A percentile compares a stretch with the other conserved stretches of the same genome.
These are phyloP conservation scores for Serendipita sp. DNA, from an alignment of 768 basidiomycete genomes.

Conservation along the genomic window DNA sequence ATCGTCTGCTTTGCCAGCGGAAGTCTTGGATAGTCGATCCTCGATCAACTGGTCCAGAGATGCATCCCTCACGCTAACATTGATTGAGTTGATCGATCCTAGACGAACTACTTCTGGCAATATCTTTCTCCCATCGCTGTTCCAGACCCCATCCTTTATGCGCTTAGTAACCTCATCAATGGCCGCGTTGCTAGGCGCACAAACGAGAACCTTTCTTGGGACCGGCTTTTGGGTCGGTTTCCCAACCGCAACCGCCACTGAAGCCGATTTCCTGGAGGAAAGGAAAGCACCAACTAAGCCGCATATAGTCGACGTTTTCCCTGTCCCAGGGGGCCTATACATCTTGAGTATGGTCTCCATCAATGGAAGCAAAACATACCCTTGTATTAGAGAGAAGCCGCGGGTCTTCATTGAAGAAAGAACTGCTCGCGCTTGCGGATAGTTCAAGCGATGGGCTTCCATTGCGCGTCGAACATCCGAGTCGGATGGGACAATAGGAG, in stretches of 20 bases:
- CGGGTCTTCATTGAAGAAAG: conserved; percentile 48
- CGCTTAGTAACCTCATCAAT: conserved; percentile 91
- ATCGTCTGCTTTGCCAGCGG: conserved; percentile 27
- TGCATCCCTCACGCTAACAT: conserved; percentile 66
- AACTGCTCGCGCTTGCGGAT: conserved; percentile 88
- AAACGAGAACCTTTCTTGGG: conserved; percentile 67
- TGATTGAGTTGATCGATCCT: conserved; percentile 61
- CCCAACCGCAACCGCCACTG: conserved; percentile 37
- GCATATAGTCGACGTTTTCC: conserved; percentile 96
- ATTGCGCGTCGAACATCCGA: conserved; percentile 50
- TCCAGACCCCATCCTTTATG: conserved; percentile 61
- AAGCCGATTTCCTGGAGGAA: conserved; percentile 35
- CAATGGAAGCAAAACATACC: conserved; percentile 33
- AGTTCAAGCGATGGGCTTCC: conserved; percentile 60
- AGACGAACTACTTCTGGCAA: conserved; percentile 78
- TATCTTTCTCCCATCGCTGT: conserved; percentile 35
- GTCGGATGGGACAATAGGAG: conserved; percentile 19
- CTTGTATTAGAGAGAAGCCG: conserved; percentile 89
- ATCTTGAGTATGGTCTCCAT: background rate
- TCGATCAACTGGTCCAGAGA: conserved; percentile 80
- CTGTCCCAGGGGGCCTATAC: conserved; percentile 85
- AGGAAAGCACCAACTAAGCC: conserved; percentile 79
- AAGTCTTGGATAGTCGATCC: conserved; percentile 32
- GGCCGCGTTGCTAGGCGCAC: conserved; percentile 96
- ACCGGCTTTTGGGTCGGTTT: conserved; percentile 28